Base-by-base conservation (phyloP, 78 protist species). In the Emiliania huxleyi region DNA sequence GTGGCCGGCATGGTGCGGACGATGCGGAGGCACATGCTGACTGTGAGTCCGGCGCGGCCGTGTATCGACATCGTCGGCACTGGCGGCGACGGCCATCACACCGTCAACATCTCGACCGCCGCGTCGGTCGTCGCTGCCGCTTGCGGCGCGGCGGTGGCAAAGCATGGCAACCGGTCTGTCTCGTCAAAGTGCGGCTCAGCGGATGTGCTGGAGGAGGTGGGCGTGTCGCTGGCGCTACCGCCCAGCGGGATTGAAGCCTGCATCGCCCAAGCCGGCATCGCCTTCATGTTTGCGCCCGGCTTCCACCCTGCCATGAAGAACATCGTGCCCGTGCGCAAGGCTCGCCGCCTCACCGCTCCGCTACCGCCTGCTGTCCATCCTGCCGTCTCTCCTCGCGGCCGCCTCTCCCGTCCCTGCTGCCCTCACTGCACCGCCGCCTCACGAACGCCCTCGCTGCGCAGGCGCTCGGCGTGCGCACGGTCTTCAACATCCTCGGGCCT, bases 391-490 rank as follows among this genome's bases (percentile, higher is more conserved):
- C 56, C 26, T 49, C 26, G 26, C 5, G 56, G 56, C 56, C 56
- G 56, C 12, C 56, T 49, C 56, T 12, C 56, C 56, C 56, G 12
- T 49, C 56, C 56, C 26, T 12, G 12, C 56, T 18, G 56, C 56
- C 56, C 56, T 49, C 56, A 49, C 5, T 5, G 56, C 12, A 12
- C 56, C n/a, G n/a, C n/a, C n/a, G n/a, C n/a, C n/a, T n/a, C n/a
- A n/a, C n/a, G n/a, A n/a, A n/a, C n/a, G n/a, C n/a, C n/a, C n/a
- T n/a, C n/a, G n/a, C n/a, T n/a, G n/a, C n/a, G n/a, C n/a, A n/a
- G n/a, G 89, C 90, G 44, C 69, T 85, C 73, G 90, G 45, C 69
- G 90, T 85, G 71, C 90, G 90, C 19, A 85, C 90, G 1, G 69
- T 48, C 45, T 85, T 85, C 90, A 85, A 85, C 90, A 33, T 85